Base-by-base conservation (phyloP, 192 early-diverging fungal species). In the Phycomyces blakesleeanus region DNA sequence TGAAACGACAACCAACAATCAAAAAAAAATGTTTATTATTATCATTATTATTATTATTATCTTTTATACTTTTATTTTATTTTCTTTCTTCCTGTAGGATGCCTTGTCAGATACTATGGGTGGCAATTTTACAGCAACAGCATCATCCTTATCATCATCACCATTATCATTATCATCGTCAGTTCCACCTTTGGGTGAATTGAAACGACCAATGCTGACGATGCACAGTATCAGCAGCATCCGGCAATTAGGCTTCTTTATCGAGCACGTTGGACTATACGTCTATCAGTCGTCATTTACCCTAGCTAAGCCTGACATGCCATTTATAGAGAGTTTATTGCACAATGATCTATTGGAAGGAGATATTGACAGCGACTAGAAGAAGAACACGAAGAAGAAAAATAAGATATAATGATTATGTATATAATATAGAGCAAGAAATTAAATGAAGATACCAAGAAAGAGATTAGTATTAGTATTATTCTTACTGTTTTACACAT, bases 161-260 rank as follows among this genome's bases (percentile, higher is more conserved):
- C n/a, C n/a, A n/a, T n/a, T n/a, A n/a, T n/a, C n/a, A n/a, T n/a
- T n/a, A n/a, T 59, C 49, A 29, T 29, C 47, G 18, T 51, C 34
- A 9, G 34, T 44, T 4, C 64, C 60, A 0, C 57, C 67, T 25
- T 57, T 58, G 22, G 68, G 74, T 15, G 71, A 66, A 44, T 25
- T 85, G 40, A 87, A 87, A 59, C 81, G 91, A 26, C 92, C 93
- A 0, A 81, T 93, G 70, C 66, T 96, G 44, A 86, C 88, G n/a
- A 81, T 85, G 68, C 76, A 84, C 2, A 78, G 79, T 27, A 85
- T 92, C 21, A 55, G 75, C n/a, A 80, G 78, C 27, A 81, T 90
- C n/a, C 74, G 78, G 14, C 84, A 93, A 61, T 82, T 96, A 1
- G 83, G 87, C 37, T 85, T 86, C 51, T 93, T 96, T 76, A 75